These are phyloP conservation scores for Chlamydomonas eustigma DNA, from an alignment of 139 green algal genomes.

Conservation along the genomic window DNA sequence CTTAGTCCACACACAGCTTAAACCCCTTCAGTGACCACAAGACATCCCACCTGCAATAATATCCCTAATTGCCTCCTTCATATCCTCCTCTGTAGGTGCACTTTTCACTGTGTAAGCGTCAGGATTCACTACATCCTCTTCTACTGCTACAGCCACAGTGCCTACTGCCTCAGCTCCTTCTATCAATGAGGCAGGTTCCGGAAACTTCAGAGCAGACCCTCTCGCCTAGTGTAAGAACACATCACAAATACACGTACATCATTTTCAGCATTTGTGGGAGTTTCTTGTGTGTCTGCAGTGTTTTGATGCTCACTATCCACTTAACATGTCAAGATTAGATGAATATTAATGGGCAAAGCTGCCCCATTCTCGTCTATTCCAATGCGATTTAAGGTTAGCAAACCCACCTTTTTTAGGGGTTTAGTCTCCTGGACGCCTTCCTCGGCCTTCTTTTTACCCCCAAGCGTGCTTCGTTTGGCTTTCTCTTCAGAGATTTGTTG, in stretches of 20 bases:
- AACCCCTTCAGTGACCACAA: background rate
- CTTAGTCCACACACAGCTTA: no score
- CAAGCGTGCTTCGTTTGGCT: background rate
- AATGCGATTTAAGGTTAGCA: no score
- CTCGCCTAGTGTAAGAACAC: no score
- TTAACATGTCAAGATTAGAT: background rate
- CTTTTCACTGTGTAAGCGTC: background rate
- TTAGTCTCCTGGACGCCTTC: no score
- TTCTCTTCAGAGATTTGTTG: background rate
- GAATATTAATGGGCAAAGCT: background rate
- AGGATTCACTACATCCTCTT: background rate
- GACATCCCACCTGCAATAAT: background rate
- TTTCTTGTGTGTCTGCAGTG: background rate
- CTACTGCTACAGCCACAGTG: background rate
- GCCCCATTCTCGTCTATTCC: no score
- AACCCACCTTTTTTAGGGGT: no score
- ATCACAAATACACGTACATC: no score
- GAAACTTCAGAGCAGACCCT: background rate
- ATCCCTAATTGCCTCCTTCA: slow-evolving; percentile 6
- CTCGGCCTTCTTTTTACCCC: background rate
- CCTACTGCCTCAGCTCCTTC: background rate
- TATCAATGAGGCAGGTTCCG: background rate
- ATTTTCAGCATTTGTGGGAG: no score
- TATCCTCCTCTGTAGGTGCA: background rate
- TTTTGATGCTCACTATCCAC: background rate